phyloP scores from a whole-genome alignment of 2,329 filamentous ascomycete species.

The Mycocentrospora acerina region DNA sequence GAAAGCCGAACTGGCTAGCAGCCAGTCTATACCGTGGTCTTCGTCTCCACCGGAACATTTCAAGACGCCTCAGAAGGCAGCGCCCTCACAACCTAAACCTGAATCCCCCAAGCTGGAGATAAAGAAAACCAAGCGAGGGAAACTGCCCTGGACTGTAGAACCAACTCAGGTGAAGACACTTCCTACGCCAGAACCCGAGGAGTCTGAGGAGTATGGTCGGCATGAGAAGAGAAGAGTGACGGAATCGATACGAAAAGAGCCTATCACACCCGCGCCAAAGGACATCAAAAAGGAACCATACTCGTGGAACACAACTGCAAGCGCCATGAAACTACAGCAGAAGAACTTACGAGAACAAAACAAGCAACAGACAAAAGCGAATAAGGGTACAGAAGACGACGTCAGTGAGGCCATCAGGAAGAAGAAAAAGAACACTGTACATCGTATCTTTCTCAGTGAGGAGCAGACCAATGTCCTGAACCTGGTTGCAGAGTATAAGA shows the following conservation, averaged over 20 bases:
- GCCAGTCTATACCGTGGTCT: constrained; percentile 70
- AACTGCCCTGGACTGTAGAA: constrained; percentile 60
- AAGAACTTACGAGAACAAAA: constrained; percentile 68
- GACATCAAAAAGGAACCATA: constrained; percentile 36
- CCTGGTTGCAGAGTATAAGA: constrained; percentile 74
- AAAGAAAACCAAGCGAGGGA: constrained; percentile 30
- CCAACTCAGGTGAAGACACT: constrained; percentile 31
- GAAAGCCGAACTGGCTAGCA: constrained; percentile 46
- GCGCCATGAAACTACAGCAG: constrained; percentile 74
- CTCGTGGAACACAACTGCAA: constrained; percentile 73
- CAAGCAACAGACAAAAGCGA: constrained; percentile 51
- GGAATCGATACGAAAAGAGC: constrained; percentile 39
- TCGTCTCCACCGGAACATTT: constrained; percentile 59
- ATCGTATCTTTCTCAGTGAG: constrained; percentile 71
- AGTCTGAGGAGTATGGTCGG: constrained; percentile 15
- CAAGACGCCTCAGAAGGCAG: constrained; percentile 22
- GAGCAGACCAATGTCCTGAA: constrained; percentile 85
- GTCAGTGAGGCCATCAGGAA: constrained; percentile 48
- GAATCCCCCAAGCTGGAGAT: constrained; percentile 12
- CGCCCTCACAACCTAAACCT: too few relatives aligned
- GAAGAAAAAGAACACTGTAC: constrained; percentile 49
- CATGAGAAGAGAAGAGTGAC: constrained; percentile 34
- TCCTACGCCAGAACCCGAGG: constrained; percentile 14
- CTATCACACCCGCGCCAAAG: constrained; percentile 49
- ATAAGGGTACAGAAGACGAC: constrained; percentile 47